phyloP scores from a whole-genome alignment of 176 grass and related monocot genomes.

The Alloteropsis semialata region DNA sequence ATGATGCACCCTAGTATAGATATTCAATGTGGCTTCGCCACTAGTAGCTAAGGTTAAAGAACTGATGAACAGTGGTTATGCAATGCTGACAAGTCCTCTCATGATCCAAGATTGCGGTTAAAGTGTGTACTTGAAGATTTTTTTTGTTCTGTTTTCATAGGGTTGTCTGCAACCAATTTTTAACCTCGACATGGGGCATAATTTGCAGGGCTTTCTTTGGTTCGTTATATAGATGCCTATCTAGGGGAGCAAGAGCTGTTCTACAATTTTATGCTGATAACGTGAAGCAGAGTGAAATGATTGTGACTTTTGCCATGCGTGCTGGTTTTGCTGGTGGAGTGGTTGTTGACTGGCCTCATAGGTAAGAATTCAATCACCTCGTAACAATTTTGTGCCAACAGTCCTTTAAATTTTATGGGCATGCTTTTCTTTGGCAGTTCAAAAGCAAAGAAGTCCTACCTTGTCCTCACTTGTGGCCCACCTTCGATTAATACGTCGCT shows the following conservation, averaged over 20 bases:
- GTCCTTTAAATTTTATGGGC: conserved; percentile 13
- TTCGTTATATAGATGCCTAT: conserved; percentile 91
- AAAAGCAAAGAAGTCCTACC: conserved; percentile 93
- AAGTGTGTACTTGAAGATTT: conserved; percentile 60
- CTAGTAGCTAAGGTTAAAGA: no score
- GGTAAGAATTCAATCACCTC: conserved; percentile 36
- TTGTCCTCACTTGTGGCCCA: conserved; percentile 84
- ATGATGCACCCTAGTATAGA: no score
- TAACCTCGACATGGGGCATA: neutral
- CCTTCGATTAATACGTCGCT: conserved; percentile 62
- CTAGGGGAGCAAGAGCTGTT: conserved; percentile 92
- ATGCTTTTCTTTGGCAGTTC: conserved; percentile 51
- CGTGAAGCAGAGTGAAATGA: conserved; percentile 97
- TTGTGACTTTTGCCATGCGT: conserved; percentile 83
- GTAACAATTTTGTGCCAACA: neutral
- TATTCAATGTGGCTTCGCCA: no score
- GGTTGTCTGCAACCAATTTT: neutral
- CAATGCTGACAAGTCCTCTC: conserved; percentile 92
- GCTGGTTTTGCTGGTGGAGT: conserved; percentile 94
- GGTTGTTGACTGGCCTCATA: conserved; percentile 90
- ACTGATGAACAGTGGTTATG: conserved; percentile 99
- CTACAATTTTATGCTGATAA: conserved; percentile 96
- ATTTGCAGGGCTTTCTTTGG: conserved; percentile 94
- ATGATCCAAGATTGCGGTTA: conserved; percentile 87
- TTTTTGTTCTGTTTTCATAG: neutral